Evolutionary conservation across 768 basidiomycete species (phyloP), one percentile per base, ranked within the genome.

Genomic region (Boletus reticulatus): DNA sequence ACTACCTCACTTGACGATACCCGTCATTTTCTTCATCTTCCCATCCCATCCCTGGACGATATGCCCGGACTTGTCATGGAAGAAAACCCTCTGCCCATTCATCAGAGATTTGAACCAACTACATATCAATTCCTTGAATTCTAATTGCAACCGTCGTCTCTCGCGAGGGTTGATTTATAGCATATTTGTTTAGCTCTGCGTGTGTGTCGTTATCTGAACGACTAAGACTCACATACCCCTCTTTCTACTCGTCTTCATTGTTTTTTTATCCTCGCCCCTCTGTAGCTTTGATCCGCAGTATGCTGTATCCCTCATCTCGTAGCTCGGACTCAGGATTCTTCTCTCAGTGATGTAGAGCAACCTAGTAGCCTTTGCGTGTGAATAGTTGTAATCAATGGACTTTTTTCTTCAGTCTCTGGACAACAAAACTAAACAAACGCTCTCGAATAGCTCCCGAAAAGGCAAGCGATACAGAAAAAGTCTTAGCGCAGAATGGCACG

Each of bases 1-100:
- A 88, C 89, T 1, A 81, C 88, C 9, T 87, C 87, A 9, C 73
- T 84, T 31, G 92, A 92, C 58, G 92, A 94, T 66, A 93, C 89
- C 20, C 86, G 91, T 12, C 90, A 94, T 69, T 94, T 94, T 74
- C 79, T 90, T 43, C 86, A 87, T 52, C 80, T 89, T 12, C 89
- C 89, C 3, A 77, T 87, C n/a, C 90, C 89, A 31, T 77, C 84
- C 37, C 62, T 80, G n/a, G 85, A 86, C 52, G 89, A 92, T 56
- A 89, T 92, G 67, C 90, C 90, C 13, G 90, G 90, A 32, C 81
- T 92, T 56, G 73, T 85, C 57, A 76, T 76, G 49, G 84, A 87
- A 62, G 88, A 89, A 62, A 73, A 71, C 36, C 79, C 82, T 27
- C 78, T 75, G 16, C 77, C 83, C 20, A 76, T 84, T 46, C 80